phyloP scores from a whole-genome alignment of 768 basidiomycete species.

The Tricholoma terreum region DNA sequence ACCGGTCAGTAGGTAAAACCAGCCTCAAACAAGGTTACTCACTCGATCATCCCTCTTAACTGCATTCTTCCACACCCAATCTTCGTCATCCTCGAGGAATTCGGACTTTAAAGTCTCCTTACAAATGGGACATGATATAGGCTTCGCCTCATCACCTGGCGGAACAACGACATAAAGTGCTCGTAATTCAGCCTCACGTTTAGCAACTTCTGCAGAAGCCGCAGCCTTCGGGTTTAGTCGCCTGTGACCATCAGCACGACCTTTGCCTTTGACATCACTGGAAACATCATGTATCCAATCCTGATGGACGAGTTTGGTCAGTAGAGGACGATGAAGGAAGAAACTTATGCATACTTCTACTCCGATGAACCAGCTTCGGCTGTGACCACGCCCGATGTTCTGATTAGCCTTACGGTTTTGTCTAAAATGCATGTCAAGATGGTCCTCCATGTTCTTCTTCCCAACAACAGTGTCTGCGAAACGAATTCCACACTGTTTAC shows the following conservation, averaged over 20 bases:
- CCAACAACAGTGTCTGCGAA: constrained; percentile 72
- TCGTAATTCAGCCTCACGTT: constrained; percentile 73
- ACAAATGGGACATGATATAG: constrained; percentile 91
- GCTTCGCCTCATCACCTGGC: constrained; percentile 81
- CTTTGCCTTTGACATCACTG: constrained; percentile 65
- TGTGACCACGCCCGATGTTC: constrained; percentile 79
- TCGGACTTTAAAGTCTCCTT: constrained; percentile 91
- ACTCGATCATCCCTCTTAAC: constrained; percentile 81
- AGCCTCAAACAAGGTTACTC: constrained; percentile 22
- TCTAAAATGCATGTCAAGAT: constrained; percentile 95
- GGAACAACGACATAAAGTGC: constrained; percentile 85
- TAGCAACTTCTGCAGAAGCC: constrained; percentile 61
- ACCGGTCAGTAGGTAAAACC: background rate
- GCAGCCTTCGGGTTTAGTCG: constrained; percentile 53
- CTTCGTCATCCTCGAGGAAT: constrained; percentile 93
- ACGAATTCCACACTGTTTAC: constrained; percentile 91
- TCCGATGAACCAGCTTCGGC: constrained; percentile 84
- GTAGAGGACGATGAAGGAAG: constrained; percentile 9
- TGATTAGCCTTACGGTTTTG: constrained; percentile 85
- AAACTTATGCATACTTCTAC: constrained; percentile 59
- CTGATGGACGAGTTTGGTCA: constrained; percentile 36
- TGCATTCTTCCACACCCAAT: constrained; percentile 97
- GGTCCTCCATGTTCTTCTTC: constrained; percentile 77
- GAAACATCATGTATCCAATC: constrained; percentile 83
- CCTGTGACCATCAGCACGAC: constrained; percentile 51